Evolutionary conservation across 2,329 filamentous ascomycete species (phyloP), one percentile per base, ranked within the genome.

Genomic region (Diaporthe sp.): DNA sequence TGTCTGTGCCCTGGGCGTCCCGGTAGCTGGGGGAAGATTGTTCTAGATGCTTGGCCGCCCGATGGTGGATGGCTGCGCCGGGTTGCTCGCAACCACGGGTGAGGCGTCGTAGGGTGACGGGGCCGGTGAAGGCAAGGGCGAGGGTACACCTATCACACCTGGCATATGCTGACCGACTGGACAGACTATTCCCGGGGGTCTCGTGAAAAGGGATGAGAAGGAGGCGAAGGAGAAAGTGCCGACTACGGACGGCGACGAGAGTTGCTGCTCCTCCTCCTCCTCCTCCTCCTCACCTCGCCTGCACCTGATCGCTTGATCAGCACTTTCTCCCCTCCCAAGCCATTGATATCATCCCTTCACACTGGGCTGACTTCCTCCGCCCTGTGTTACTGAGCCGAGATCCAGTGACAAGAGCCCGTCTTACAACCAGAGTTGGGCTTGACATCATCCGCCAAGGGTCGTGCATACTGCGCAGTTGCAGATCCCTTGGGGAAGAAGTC

Each of bases 21-120:
- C 51, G 53, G 59, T 15, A 72, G 4, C n/a, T 22, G 55, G 56
- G 56, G 69, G 37, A 30, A 58, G 71, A 69, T 25, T 50, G 71
- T 73, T 73, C 71, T 73, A 73, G 71, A 73, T 59, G 71, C 44
- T 63, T 53, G 56, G 42, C n/a, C 44, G 5, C 15, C 39, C 27
- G 53, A 51, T 22, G 39, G 32, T 27, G 32, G 25, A 19, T 42
- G 58, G 58, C 37, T 19, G 30, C 37, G 55, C 47, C 55, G 39
- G 37, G 39, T 53, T 56, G 66, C 30, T 32, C n/a, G 55, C 30
- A 27, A 50, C n/a, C 35, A 50, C 44, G 32, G 35, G 19, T 58
- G 55, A 70, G 17, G 37, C 25, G 56, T 7, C 13, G 51, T 35
- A 44, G 22, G 47, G 19, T 63, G 39, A 37, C 19, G n/a, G 27